Base-by-base conservation (phyloP, 73 alveolate species). In the Stentor roeselii region DNA sequence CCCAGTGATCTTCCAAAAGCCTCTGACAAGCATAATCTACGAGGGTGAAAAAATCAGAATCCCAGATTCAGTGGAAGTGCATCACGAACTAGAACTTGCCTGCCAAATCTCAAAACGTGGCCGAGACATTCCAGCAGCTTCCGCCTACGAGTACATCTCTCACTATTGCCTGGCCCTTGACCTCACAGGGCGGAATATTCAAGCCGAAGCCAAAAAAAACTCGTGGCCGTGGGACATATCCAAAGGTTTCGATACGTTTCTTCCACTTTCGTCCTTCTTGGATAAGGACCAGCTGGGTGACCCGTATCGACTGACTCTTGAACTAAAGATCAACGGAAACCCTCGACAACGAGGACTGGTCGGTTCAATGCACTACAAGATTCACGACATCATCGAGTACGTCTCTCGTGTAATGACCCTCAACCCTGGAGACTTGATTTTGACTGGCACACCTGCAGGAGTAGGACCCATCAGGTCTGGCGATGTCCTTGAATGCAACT, bases 401-500 rank as follows among this genome's bases (percentile, higher is more conserved):
- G 60, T 90, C 32, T 67, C 90, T 58, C n/a, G 84, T 27, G 82
- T 60, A 27, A 84, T 92, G 88, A 93, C 98, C 30, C 83, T 93
- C 30, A 90, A 89, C 42, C 94, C 89, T 36, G 98, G 98, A 15
- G 98, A 94, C 59, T 61, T 94, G 78, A 34, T 94, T 3, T 67
- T 92, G 76, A 94, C 98, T 3, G 98, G 97, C 1, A 94, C 97
- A 40, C 97, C 98, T 0, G 92, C 83, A 38, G 95, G 96, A 3
- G 92, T 92, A 1, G 98, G 96, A 30, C 98, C 95, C 3, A 82
- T 93, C 37, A 85, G 86, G n/a, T 60, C 50, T 14, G 95, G 93
- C n/a, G 98, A 93, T 76, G 39, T 2, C 34, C 34, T 67, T 59
- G 36, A 75, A 83, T 11, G 76, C 39, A 31, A 11, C 67, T 21